Conservation (phyloP, 106 monocot genomes). For the Ottelia alismoides region DNA sequence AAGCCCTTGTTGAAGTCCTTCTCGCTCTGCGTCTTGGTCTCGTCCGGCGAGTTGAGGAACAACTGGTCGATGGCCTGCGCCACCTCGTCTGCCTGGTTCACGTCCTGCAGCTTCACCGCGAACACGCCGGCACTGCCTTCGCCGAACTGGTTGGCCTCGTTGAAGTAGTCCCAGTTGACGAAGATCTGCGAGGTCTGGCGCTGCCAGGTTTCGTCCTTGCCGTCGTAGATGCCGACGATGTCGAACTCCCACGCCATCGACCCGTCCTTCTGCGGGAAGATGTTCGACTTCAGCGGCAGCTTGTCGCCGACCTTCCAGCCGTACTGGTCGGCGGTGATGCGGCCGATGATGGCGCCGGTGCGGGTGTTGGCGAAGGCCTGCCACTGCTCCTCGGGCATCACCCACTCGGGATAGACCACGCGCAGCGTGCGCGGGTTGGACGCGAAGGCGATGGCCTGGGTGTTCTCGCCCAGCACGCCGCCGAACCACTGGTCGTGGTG, state of each 20-base stretch:
- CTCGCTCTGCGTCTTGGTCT: background rate
- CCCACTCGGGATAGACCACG: too few species aligned
- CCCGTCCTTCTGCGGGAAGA: background rate
- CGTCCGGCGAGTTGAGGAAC: background rate
- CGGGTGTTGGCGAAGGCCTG: too few species aligned
- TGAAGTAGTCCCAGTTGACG: background rate
- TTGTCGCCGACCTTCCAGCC: background rate
- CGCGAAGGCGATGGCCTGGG: background rate
- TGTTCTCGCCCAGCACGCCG: background rate
- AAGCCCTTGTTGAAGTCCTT: background rate
- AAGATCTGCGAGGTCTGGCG: background rate
- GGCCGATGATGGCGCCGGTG: background rate
- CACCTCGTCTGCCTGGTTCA: background rate
- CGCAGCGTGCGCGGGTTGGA: too few species aligned
- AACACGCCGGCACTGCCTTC: background rate
- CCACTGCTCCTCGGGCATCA: too few species aligned
- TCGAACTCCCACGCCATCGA: background rate
- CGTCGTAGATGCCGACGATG: background rate
- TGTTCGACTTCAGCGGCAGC: background rate
- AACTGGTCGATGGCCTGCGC: background rate
- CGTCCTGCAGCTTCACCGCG: background rate
- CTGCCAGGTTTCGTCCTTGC: background rate
- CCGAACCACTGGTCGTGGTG: too few species aligned
- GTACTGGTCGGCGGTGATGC: background rate
- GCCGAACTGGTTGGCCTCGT: background rate